Evolutionary conservation across 2,329 filamentous ascomycete species (phyloP).

Genomic region (Xylariaceae sp.): DNA sequence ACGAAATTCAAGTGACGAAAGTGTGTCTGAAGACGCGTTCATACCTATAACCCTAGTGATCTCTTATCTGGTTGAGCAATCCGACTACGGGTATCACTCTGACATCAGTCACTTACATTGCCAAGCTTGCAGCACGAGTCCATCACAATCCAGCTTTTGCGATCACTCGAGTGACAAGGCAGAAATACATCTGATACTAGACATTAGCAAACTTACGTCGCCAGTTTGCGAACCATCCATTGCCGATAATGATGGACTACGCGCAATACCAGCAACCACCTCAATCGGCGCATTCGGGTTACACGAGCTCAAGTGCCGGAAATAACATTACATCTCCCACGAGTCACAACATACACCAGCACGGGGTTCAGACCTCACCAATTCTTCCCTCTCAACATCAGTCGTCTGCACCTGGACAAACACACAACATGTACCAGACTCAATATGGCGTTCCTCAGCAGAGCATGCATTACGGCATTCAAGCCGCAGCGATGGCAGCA

Average conservation of each 20-base stretch:
- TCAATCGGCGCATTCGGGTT: conserved; percentile 63
- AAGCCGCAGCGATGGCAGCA: conserved; percentile 87
- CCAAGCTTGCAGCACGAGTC: conserved; percentile 21
- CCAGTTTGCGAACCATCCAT: conserved; percentile 23
- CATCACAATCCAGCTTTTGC: conserved; percentile 15
- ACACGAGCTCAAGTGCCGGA: conserved; percentile 53
- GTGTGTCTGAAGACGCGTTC: conserved; percentile 40
- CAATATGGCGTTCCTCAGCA: conserved; percentile 70
- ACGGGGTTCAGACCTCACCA: conserved; percentile 70
- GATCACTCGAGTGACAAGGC: conserved; percentile 10
- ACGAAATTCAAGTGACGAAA: too few relatives aligned
- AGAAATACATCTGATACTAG: conserved; percentile 28
- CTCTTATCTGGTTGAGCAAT: conserved; percentile 7
- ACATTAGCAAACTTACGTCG: conserved; percentile 29
- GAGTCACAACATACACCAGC: conserved; percentile 63
- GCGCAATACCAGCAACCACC: conserved; percentile 67
- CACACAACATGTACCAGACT: conserved; percentile 76
- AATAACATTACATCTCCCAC: conserved; percentile 70
- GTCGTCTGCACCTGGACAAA: conserved; percentile 58
- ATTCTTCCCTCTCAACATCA: conserved; percentile 77
- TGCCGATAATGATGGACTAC: conserved; percentile 65
- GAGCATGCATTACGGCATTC: conserved; percentile 79
- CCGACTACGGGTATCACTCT: conserved; percentile 26
- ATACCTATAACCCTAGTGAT: conserved; percentile 22
- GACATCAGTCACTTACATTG: conserved; percentile 22